phyloP scores from a whole-genome alignment of 257 asterid genomes.

The Capsicum baccatum region DNA sequence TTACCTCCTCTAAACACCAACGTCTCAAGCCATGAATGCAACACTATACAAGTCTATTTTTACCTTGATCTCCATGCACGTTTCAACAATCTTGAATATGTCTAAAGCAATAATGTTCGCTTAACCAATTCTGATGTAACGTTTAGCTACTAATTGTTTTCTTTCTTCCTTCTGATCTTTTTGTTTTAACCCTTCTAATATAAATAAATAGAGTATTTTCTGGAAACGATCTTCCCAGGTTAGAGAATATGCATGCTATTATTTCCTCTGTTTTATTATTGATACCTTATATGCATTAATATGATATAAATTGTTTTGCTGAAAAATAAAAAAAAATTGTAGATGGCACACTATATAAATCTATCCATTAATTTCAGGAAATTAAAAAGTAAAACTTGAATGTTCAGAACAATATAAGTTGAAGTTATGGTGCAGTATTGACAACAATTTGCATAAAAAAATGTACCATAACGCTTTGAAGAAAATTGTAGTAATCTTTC shows the following conservation, averaged over 20 bases:
- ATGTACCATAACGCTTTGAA: too few relatives aligned
- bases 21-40: too few relatives aligned
- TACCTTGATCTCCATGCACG: conserved; percentile 8
- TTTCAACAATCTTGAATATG: neutral
- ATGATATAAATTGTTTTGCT: neutral
- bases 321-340: neutral
- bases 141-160: neutral
- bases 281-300: neutral
- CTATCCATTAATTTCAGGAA: neutral
- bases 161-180: neutral
- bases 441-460: neutral
- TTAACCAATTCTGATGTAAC: neutral
- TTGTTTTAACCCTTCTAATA: neutral
- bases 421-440: neutral
- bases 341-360: neutral
- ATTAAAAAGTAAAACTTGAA: neutral
- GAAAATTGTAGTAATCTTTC: neutral
- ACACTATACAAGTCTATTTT: too few relatives aligned
- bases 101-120: neutral
- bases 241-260: neutral
- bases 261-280: neutral
- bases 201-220: neutral
- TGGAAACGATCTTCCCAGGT: neutral
- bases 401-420: neutral
- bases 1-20: too few relatives aligned